Conservation (phyloP, 768 basidiomycete species). For the Infundibulicybe gibba region DNA sequence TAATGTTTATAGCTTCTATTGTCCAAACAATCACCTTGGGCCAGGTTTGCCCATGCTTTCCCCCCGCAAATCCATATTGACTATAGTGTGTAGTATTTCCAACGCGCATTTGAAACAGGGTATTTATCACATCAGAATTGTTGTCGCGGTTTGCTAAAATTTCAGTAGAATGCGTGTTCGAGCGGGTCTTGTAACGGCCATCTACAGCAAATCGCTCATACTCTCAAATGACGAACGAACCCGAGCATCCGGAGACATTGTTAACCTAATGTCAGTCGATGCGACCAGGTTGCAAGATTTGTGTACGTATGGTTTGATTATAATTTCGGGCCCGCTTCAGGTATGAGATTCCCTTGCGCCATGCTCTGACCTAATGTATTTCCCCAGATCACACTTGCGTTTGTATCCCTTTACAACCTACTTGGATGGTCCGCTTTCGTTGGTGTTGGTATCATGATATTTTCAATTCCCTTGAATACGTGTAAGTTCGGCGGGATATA, state of each 20-base stretch:
- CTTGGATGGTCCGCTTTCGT: conserved; percentile 92
- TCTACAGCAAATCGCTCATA: conserved; percentile 84
- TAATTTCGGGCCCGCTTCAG: conserved; percentile 84
- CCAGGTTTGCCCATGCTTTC: conserved; percentile 42
- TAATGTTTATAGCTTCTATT: conserved; percentile 83
- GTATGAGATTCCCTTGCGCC: conserved; percentile 24
- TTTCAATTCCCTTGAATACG: conserved; percentile 76
- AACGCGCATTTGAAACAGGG: conserved; percentile 75
- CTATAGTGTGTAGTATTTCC: conserved; percentile 63
- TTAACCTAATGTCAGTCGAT: conserved; percentile 92
- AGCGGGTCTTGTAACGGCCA: conserved; percentile 79
- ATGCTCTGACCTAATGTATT: neutral
- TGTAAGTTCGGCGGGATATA: conserved; percentile 18
- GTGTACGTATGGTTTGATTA: conserved; percentile 80
- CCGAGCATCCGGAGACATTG: conserved; percentile 86
- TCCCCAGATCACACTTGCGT: conserved; percentile 76
- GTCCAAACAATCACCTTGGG: conserved; percentile 77
- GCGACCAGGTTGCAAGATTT: conserved; percentile 76
- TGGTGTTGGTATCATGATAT: conserved; percentile 85
- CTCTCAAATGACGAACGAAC: conserved; percentile 83
- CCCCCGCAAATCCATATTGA: neutral
- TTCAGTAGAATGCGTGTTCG: conserved; percentile 79
- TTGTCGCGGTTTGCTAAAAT: neutral
- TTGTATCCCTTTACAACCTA: conserved; percentile 84
- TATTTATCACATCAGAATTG: conserved; percentile 11